phyloP scores from a whole-genome alignment of 2,329 filamentous ascomycete genomes.

The Calonectria crousiana region DNA sequence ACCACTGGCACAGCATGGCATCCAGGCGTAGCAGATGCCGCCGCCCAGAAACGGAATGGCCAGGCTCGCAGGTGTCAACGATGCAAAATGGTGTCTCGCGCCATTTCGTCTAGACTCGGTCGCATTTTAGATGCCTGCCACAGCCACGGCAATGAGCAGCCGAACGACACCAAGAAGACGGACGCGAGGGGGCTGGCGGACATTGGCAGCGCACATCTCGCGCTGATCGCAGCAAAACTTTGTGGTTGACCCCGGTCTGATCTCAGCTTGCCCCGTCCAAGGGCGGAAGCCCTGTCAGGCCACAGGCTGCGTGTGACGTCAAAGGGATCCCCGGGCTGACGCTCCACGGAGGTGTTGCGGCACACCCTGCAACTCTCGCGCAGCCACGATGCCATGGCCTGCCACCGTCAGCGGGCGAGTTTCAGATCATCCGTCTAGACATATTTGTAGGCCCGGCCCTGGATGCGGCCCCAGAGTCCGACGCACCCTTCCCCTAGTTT shows the following conservation, averaged over 20 bases:
- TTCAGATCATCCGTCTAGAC: conserved; percentile 19
- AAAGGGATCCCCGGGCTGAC: conserved; percentile 19
- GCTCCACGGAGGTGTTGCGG: conserved; percentile 7
- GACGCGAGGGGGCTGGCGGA: background rate
- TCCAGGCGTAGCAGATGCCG: background rate
- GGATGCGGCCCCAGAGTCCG: conserved; percentile 15
- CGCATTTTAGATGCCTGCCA: background rate
- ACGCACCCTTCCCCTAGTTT: background rate
- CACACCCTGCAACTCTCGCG: conserved; percentile 18
- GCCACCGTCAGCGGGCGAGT: conserved; percentile 25
- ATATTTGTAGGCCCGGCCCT: conserved; percentile 24
- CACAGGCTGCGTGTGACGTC: conserved; percentile 27
- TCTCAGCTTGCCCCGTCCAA: conserved; percentile 11
- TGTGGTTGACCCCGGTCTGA: background rate
- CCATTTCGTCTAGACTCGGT: background rate
- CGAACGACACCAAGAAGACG: background rate
- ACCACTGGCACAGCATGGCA: background rate
- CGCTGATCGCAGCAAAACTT: conserved; percentile 9
- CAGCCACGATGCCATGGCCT: conserved; percentile 16
- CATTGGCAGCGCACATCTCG: conserved; percentile 18
- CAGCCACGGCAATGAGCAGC: background rate
- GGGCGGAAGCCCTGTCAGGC: conserved; percentile 11
- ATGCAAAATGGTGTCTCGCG: background rate
- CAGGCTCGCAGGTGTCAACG: background rate
- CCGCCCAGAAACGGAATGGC: background rate